These are phyloP conservation scores for Closterium sp. DNA, from an alignment of 139 green algal species.

Conservation along the genomic window DNA sequence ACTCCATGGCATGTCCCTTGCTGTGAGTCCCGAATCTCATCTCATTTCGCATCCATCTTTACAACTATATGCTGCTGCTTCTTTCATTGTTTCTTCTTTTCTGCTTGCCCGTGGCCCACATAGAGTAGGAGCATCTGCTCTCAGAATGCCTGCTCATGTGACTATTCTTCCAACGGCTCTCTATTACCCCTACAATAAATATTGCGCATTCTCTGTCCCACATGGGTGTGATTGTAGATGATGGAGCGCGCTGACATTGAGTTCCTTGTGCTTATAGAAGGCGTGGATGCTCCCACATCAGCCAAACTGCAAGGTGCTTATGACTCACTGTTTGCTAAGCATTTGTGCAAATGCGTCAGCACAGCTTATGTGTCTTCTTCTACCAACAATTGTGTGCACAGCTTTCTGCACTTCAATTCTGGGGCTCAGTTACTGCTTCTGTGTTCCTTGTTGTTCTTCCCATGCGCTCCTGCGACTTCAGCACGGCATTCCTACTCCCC, in stretches of 20 bases:
- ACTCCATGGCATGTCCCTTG: slow-evolving; percentile 41
- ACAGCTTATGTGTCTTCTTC: not conserved
- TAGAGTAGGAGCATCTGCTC: not conserved
- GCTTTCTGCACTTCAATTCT: too few relatives aligned
- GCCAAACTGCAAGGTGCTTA: slow-evolving; percentile 34
- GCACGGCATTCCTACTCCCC: slow-evolving; percentile 31
- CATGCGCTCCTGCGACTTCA: not conserved
- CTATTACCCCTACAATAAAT: not conserved
- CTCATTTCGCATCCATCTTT: not conserved
- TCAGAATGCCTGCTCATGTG: not conserved
- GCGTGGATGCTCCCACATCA: slow-evolving; percentile 37
- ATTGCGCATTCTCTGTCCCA: not conserved
- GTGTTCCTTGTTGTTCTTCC: too few relatives aligned
- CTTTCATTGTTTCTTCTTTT: not conserved
- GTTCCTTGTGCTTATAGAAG: slow-evolving; percentile 41
- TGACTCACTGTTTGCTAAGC: not conserved
- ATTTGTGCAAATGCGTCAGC: not conserved
- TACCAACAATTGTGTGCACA: not conserved
- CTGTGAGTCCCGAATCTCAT: slow-evolving; percentile 6
- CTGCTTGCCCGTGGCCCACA: too few relatives aligned
- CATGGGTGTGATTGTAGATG: slow-evolving; percentile 27
- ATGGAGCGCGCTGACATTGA: slow-evolving; percentile 49
- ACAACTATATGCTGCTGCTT: not conserved
- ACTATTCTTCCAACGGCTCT: not conserved
- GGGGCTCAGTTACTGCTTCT: too few relatives aligned